These are phyloP conservation scores for Trapa incisa DNA, from an alignment of 345 rosid genomes.

Conservation along the genomic window DNA sequence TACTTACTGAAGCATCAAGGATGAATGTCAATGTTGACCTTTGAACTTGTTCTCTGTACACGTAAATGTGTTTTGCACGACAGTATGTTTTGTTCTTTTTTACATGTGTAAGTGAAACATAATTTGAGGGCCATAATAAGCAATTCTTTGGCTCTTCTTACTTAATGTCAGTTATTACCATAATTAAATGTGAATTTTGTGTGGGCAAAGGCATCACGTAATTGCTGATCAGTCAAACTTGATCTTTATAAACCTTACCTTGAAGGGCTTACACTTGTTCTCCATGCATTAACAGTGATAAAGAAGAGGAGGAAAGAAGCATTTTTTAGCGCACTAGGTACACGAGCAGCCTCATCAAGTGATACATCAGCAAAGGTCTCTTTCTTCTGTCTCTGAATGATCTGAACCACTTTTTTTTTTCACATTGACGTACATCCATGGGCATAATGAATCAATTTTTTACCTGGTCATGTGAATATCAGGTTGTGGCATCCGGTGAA, in stretches of 20 bases:
- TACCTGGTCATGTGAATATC: conserved; percentile 12
- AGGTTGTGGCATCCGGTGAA: conserved; percentile 21
- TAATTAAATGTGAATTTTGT: background rate
- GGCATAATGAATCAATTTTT: background rate
- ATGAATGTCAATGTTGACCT: background rate
- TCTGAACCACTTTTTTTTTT: background rate
- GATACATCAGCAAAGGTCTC: conserved; percentile 33
- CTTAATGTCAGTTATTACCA: background rate
- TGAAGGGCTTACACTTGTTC: background rate
- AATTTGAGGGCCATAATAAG: background rate
- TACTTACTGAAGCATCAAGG: background rate
- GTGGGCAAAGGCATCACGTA: background rate
- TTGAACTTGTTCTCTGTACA: background rate
- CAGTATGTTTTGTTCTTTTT: background rate
- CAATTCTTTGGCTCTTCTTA: background rate
- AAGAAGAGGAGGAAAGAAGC: conserved; percentile 76
- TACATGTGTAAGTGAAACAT: background rate
- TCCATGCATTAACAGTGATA: conserved; percentile 31
- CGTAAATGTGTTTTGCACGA: background rate
- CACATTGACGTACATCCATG: background rate
- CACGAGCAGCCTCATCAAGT: conserved; percentile 24
- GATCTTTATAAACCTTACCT: background rate
- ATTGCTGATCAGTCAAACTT: background rate
- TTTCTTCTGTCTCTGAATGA: background rate
- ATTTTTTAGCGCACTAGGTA: conserved; percentile 76